phyloP scores from a whole-genome alignment of 306 rosid species.

The Potentilla sterilis region DNA sequence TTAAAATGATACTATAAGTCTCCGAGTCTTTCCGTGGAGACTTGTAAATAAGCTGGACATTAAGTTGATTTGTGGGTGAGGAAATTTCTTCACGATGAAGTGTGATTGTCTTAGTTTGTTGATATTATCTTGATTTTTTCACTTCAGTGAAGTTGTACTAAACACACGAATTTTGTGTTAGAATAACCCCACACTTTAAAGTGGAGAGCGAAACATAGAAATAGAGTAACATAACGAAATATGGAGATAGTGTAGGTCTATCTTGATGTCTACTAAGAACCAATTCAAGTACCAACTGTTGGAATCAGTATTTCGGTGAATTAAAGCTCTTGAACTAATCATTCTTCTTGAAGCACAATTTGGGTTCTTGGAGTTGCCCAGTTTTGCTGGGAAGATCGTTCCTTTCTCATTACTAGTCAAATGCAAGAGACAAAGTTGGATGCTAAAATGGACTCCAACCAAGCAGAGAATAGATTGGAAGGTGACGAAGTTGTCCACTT shows the following conservation, averaged over 20 bases:
- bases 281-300: conserved; percentile 12
- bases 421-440: conserved; percentile 42
- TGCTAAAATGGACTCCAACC: conserved; percentile 16
- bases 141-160: background rate
- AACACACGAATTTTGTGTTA: background rate
- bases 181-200: too few relatives aligned
- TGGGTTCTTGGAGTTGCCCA: background rate
- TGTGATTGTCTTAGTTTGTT: background rate
- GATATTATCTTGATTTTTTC: background rate
- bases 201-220: background rate
- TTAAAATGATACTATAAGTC: background rate
- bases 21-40: background rate
- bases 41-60: background rate
- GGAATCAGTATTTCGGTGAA: background rate
- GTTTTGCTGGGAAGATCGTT: conserved; percentile 19
- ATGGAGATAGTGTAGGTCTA: background rate
- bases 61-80: background rate
- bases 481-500: conserved; percentile 9
- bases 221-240: background rate
- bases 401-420: conserved; percentile 29
- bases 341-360: too few relatives aligned
- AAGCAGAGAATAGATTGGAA: background rate
- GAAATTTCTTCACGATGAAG: background rate
- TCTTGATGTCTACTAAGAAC: background rate
- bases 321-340: background rate